Conservation (phyloP, 1,139 yeast species). For the Candida tropicalis region DNA sequence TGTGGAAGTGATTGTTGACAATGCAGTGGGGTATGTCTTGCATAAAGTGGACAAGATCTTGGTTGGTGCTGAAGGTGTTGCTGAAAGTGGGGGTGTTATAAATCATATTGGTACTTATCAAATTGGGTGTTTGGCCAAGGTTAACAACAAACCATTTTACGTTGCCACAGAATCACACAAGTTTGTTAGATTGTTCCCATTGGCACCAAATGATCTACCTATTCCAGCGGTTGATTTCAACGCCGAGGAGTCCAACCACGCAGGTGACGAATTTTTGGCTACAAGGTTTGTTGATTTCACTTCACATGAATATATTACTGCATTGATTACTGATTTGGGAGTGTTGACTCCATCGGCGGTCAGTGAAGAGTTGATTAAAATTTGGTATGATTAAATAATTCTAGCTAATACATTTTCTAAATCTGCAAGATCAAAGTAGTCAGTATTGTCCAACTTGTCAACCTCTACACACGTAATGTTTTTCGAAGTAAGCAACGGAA, state of each 20-base stretch:
- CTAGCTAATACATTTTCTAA: conserved; percentile 12
- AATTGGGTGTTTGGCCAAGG: conserved; percentile 89
- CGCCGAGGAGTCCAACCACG: conserved; percentile 9
- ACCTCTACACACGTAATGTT: conserved; percentile 55
- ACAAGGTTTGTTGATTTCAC: conserved; percentile 80
- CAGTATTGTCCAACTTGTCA: conserved; percentile 21
- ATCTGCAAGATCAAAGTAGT: conserved; percentile 42
- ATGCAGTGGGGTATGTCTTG: conserved; percentile 91
- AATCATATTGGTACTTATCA: conserved; percentile 96
- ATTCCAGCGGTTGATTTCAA: conserved; percentile 22
- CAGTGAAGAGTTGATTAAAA: conserved; percentile 93
- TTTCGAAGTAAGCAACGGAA: conserved; percentile 27
- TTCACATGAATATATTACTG: conserved; percentile 94
- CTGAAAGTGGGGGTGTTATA: conserved; percentile 97
- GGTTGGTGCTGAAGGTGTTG: conserved; percentile 99
- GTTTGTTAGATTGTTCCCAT: conserved; percentile 93
- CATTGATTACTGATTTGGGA: conserved; percentile 93
- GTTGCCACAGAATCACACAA: conserved; percentile 96
- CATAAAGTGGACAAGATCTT: conserved; percentile 91
- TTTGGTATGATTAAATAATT: conserved; percentile 80
- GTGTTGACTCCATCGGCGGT: conserved; percentile 97
- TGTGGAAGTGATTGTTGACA: conserved; percentile 85
- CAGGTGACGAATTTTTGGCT: conserved; percentile 32
- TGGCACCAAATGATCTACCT: conserved; percentile 91
- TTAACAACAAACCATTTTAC: conserved; percentile 89